These are phyloP conservation scores for Linnemannia zychae DNA, from an alignment of 192 early-diverging fungal genomes.

Conservation along the genomic window DNA sequence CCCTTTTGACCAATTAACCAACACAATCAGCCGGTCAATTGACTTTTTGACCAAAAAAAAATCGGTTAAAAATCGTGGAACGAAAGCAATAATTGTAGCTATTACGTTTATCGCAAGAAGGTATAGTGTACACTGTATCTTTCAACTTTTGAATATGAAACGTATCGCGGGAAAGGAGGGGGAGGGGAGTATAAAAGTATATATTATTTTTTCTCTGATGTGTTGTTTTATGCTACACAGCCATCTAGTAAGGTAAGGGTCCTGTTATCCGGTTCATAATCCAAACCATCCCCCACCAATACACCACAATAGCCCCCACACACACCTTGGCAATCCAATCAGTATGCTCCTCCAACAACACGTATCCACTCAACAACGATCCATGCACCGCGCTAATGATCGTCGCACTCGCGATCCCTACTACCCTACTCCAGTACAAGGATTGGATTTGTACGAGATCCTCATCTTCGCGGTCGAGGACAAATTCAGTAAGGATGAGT, in stretches of 20 bases:
- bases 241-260: conserved; percentile 34
- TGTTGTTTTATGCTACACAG: too few species aligned
- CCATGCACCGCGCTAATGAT: conserved; percentile 41
- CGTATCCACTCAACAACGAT: conserved; percentile 46
- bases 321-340: conserved; percentile 53
- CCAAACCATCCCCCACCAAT: conserved; percentile 34
- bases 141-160: too few species aligned
- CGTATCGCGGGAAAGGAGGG: too few species aligned
- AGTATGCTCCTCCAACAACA: conserved; percentile 39
- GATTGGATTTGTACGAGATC: conserved; percentile 9
- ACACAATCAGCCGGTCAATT: too few species aligned
- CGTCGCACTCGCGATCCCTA: conserved; percentile 31
- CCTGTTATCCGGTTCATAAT: conserved; percentile 25
- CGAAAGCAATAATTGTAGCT: too few species aligned
- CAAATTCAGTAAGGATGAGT: conserved; percentile 47
- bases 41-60: too few species aligned
- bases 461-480: conserved; percentile 43
- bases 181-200: too few species aligned
- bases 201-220: too few species aligned
- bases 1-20: too few species aligned
- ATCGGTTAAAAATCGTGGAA: too few species aligned
- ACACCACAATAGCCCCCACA: conserved; percentile 24
- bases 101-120: too few species aligned
- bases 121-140: too few species aligned
- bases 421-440: conserved; percentile 34